Conservation (phyloP, 345 rosid genomes). For the Melaleuca alternifolia region DNA sequence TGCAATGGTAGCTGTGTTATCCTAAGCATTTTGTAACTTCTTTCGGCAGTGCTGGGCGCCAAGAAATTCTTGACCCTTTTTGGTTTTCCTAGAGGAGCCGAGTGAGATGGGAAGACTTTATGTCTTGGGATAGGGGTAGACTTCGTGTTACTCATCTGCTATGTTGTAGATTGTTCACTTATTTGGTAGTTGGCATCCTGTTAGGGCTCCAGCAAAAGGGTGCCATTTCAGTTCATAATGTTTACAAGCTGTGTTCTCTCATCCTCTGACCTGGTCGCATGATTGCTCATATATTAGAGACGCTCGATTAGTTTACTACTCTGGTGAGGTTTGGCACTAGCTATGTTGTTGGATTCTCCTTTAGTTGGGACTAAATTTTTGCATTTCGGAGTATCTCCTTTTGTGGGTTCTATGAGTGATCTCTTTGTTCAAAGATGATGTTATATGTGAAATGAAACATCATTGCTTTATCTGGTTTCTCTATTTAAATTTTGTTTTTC, state of each 20-base stretch:
- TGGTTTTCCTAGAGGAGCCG: background rate
- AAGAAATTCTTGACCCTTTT: background rate
- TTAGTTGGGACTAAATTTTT: background rate
- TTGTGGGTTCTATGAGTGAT: background rate
- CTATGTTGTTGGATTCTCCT: background rate
- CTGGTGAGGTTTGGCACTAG: background rate
- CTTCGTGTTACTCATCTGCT: background rate
- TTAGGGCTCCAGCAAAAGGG: background rate
- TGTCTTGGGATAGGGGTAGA: background rate
- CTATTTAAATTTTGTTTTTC: background rate
- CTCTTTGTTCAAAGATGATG: background rate
- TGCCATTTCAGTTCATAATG: background rate
- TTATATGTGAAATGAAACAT: background rate
- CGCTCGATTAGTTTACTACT: background rate
- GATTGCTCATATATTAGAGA: background rate
- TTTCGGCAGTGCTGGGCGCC: background rate
- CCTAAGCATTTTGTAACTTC: background rate
- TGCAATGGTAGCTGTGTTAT: background rate
- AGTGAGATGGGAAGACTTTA: background rate
- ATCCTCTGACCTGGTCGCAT: background rate
- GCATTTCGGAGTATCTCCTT: background rate
- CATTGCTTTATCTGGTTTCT: background rate
- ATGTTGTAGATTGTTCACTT: background rate
- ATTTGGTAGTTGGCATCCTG: background rate
- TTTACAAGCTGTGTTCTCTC: background rate